Percentiles rank a stretch among this genome's conserved stretches.
These are phyloP conservation scores for Ceriops zippeliana DNA, from an alignment of 345 rosid species.

Conservation along the genomic window DNA sequence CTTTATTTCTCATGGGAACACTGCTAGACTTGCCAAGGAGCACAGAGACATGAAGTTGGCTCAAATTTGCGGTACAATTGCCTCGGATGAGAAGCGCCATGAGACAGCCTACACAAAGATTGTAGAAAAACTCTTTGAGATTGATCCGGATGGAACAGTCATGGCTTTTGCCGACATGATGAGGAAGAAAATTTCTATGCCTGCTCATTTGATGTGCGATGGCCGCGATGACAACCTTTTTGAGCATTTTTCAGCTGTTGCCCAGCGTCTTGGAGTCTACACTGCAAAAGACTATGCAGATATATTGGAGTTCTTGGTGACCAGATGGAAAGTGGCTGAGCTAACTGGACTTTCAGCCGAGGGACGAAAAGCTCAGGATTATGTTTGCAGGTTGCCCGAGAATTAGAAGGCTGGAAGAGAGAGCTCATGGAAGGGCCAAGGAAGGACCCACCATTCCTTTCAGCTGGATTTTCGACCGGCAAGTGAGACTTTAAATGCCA, in stretches of 20 bases:
- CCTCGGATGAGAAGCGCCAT: conserved; percentile 39
- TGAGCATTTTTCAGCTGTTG: conserved; percentile 27
- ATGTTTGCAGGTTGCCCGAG: conserved; percentile 28
- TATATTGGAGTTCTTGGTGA: conserved; percentile 32
- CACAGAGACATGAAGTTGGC: conserved; percentile 37
- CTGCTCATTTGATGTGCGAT: conserved; percentile 34
- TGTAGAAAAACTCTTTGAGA: conserved; percentile 35
- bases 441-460: conserved; percentile 17
- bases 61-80: conserved; percentile 35
- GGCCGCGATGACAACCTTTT: conserved; percentile 34
- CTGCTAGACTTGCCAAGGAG: conserved; percentile 34
- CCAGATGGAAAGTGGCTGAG: conserved; percentile 29
- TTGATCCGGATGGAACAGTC: conserved; percentile 36
- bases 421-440: conserved; percentile 29
- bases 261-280: conserved; percentile 31
- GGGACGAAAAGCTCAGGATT: conserved; percentile 31
- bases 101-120: conserved; percentile 36
- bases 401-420: conserved; percentile 29
- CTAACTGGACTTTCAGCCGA: conserved; percentile 28
- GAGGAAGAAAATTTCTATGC: conserved; percentile 37
- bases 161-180: conserved; percentile 37
- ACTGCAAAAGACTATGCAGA: conserved; percentile 30
- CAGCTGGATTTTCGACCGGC: conserved; percentile 27
- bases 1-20: conserved; percentile 41
- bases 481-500: conserved; percentile 11